Base-by-base conservation (phyloP, 1,284 basidiomycete species). In the Meripilus lineatus region DNA sequence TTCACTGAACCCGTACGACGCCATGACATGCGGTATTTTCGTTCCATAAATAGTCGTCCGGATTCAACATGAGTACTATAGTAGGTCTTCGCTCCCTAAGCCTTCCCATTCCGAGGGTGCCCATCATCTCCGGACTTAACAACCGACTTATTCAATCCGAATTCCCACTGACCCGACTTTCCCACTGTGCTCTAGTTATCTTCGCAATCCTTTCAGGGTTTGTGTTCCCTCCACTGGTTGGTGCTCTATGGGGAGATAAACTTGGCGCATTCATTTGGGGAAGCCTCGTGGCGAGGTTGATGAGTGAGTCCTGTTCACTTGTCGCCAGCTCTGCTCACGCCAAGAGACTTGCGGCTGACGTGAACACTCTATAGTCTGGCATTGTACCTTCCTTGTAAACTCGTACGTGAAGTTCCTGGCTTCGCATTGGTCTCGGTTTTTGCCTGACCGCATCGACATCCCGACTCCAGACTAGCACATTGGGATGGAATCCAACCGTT, bases 401-500 rank as follows among this genome's bases (percentile, higher is more conserved):
- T 89, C 84, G 74, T 84, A 50, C 49, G 78, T 67, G 5, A 17
- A n/a, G 28, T 30, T 10, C n/a, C 28, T 8, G n/a, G 28, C 28
- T 10, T 10, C 28, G 28, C 28, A 30, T 10, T 30, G 28, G 8
- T n/a, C 10, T 30, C 10, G 28, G 28, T 30, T 10, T n/a, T 10
- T n/a, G 28, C 13, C 18, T 17, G 28, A 32, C 42, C 32, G 6
- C 10, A 18, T 32, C 11, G 11, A 28, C 3, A n/a, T 21, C 40
- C 40, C 39, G 15, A n/a, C 1, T 8, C 28, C 37, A 46, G 26
- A 46, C 38, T 89, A 7, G 86, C 87, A 3, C 87, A 89, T 48
- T 89, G 83, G 81, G 74, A 86, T 20, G 86, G 86, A 7, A 57
- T 88, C 14, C 86, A 89, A 51, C 82, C 81, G 0, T 89, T 87